Base-by-base conservation (phyloP, 2,329 filamentous ascomycete genomes). In the Xylaria sp. region DNA sequence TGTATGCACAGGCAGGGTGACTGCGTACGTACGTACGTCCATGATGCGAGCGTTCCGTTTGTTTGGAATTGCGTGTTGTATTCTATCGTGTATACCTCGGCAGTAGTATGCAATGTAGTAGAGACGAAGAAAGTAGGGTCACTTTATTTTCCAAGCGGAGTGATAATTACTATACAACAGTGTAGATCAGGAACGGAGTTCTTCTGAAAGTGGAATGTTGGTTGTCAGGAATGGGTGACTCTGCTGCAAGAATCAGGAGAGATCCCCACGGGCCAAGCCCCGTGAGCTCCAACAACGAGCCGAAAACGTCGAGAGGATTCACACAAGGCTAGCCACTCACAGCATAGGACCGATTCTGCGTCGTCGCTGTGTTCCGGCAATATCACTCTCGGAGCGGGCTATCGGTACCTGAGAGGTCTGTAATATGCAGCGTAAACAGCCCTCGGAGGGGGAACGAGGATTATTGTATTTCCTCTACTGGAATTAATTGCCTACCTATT, bases 181-280 rank as follows among this genome's bases (percentile, higher is more conserved):
- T n/a, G 31, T 34, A 59, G 37, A 59, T 48, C 39, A 31, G 15
- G 28, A 51, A 57, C 31, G 44, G 46, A n/a, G 25, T 41, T 25
- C 5, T 66, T 48, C 56, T 61, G 46, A 66, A 66, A 61, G 37
- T 52, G 55, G 62, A 48, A 39, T 34, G 28, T 58, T 44, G 34
- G 44, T 52, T 39, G 31, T 31, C 41, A 18, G 28, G 25, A 39
- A 65, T 55, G 63, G 34, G 8, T 20, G 39, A 37, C 63, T 39
- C n/a, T 63, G 58, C 64, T 66, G 64, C 64, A 66, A 62, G 57
- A 62, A 18, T 66, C 57, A 63, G 64, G 64, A 63, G 57, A 66
- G 51, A 41, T 28, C 50, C 18, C 57, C 51, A 66, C 50, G 64
- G 13, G 57, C 64, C 58, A 66, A 62, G 64, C 64, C 34, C 37